Percentiles rank a stretch among this genome's conserved stretches.
phyloP scores from a whole-genome alignment of 306 rosid genomes.

The Trichosanthes truncata region DNA sequence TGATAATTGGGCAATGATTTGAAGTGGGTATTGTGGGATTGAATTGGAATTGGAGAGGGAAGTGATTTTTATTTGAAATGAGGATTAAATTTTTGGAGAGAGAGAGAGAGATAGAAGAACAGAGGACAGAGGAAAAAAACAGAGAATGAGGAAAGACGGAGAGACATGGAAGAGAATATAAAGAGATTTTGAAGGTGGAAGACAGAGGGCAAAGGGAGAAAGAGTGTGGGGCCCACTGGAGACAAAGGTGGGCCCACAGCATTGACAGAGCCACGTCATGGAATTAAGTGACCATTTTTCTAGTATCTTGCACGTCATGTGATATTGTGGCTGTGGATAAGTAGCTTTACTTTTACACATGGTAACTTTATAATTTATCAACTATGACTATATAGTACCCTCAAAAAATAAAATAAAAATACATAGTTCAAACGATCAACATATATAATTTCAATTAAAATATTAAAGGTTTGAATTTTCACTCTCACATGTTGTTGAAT shows the following conservation, averaged over 20 bases:
- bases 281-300: not conserved
- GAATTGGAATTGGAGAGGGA: not conserved
- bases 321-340: not conserved
- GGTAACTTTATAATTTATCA: not conserved
- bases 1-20: not conserved
- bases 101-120: not conserved
- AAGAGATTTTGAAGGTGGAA: not conserved
- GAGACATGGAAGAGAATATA: not conserved
- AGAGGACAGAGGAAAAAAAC: not conserved
- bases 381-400: no score
- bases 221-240: not conserved
- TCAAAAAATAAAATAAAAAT: no score
- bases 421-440: no score
- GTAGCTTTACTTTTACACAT: not conserved
- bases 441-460: no score
- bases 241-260: not conserved
- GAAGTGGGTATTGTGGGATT: not conserved
- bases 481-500: no score
- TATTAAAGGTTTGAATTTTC: no score
- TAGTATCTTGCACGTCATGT: not conserved
- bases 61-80: not conserved
- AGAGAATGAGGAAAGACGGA: not conserved
- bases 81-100: not conserved
- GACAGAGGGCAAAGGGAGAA: not conserved
- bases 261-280: conserved; percentile 11